Conservation (phyloP, 257 asterid genomes). For the Paulownia fortunei region DNA sequence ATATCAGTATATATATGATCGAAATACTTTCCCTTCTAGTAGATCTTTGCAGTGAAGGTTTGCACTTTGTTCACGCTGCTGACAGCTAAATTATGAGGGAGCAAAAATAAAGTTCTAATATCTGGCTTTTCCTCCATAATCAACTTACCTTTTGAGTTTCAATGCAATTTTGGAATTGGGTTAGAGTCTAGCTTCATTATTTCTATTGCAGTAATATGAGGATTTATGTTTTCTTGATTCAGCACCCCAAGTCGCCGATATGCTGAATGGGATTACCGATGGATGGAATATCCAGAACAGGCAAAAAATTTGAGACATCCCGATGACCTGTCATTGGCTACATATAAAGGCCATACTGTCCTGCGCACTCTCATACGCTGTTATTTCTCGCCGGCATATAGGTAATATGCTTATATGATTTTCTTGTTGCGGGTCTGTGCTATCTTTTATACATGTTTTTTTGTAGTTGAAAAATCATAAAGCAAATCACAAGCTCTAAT, state of each 20-base stretch:
- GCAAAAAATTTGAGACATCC: constrained; percentile 52
- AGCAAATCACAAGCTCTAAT: background rate
- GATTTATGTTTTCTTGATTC: constrained; percentile 37
- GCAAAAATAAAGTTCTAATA: background rate
- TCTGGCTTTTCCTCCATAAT: background rate
- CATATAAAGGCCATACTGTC: constrained; percentile 87
- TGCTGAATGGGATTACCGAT: constrained; percentile 85
- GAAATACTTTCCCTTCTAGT: no score
- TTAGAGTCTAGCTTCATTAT: background rate
- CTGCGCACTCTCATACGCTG: constrained; percentile 92
- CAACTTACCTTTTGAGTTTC: background rate
- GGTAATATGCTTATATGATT: constrained; percentile 49
- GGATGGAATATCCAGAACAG: constrained; percentile 79
- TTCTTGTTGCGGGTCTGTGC: background rate
- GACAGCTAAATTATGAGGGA: background rate
- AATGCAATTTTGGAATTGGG: background rate
- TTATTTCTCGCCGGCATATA: constrained; percentile 87
- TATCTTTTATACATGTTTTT: background rate
- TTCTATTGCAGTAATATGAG: background rate
- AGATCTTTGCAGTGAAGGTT: background rate
- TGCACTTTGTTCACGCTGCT: background rate
- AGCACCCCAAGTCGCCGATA: constrained; percentile 59
- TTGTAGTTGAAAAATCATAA: background rate
- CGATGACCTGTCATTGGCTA: constrained; percentile 77
- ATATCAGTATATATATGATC: background rate